A percentile compares a stretch with the other conserved stretches of the same genome.
Conservation (phyloP, 805 yeast genomes). For the Monosporozyma siamensis region DNA sequence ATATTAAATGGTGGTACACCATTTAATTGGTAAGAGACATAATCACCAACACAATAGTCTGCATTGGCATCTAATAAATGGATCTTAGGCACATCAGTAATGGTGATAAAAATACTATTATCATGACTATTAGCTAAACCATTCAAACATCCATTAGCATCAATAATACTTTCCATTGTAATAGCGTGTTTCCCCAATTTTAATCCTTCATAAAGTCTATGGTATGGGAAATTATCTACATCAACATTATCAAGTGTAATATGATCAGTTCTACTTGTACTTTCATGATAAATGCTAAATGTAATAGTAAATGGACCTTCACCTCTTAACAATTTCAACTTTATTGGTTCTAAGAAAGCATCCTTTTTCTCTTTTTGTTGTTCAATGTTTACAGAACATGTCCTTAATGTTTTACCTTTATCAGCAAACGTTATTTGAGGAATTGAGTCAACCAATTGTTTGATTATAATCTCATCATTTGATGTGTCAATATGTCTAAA, state of each 20-base stretch:
- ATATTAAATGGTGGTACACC: slow-evolving; percentile 79
- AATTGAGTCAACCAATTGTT: slow-evolving; percentile 47
- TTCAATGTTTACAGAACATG: slow-evolving; percentile 37
- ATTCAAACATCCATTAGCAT: slow-evolving; percentile 60
- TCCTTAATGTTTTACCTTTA: slow-evolving; percentile 40
- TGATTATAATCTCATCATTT: slow-evolving; percentile 29
- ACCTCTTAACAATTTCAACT: slow-evolving; percentile 45
- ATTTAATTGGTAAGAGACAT: slow-evolving; percentile 60
- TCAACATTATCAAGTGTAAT: slow-evolving; percentile 38
- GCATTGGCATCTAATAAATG: slow-evolving; percentile 33
- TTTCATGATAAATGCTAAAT: slow-evolving; percentile 51
- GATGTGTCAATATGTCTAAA: slow-evolving; percentile 16
- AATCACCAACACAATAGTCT: slow-evolving; percentile 88
- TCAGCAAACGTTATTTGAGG: slow-evolving; percentile 50
- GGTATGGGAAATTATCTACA: slow-evolving; percentile 30
- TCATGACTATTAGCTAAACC: slow-evolving; percentile 30
- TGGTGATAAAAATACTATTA: slow-evolving; percentile 43
- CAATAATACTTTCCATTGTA: slow-evolving; percentile 47
- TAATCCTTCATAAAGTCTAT: slow-evolving; percentile 41
- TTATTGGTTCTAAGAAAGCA: slow-evolving; percentile 39
- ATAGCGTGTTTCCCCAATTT: slow-evolving; percentile 65
- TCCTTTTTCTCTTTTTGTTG: slow-evolving; percentile 7
- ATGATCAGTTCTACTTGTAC: slow-evolving; percentile 43
- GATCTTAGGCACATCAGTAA: slow-evolving; percentile 73
- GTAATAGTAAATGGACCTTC: slow-evolving; percentile 51